Percentiles rank a stretch among this genome's conserved stretches.
phyloP scores from a whole-genome alignment of 176 grass and related monocot species.

The Pontederia crassipes region DNA sequence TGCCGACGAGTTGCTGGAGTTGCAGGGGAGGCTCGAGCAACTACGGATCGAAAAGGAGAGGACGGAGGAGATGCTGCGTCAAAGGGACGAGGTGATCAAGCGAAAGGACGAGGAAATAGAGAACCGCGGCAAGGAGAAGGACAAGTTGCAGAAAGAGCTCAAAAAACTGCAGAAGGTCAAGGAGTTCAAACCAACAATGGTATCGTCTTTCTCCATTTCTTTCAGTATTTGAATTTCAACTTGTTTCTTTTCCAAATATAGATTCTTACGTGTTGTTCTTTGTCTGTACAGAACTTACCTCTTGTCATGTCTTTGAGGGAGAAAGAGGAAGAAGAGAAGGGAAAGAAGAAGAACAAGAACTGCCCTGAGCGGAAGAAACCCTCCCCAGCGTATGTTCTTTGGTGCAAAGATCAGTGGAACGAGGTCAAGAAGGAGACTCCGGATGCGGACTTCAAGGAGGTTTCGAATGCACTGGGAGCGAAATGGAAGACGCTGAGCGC shows the following conservation, averaged over 20 bases:
- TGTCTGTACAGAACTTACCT: slow-evolving; percentile 44
- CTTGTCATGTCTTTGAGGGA: slow-evolving; percentile 44
- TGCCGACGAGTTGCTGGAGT: slow-evolving; percentile 39
- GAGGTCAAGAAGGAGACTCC: slow-evolving; percentile 61
- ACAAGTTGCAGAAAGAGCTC: slow-evolving; percentile 49
- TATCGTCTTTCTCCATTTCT: not conserved
- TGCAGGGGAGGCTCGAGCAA: slow-evolving; percentile 57
- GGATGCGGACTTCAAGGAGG: slow-evolving; percentile 70
- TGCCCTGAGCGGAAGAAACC: slow-evolving; percentile 50
- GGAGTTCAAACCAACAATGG: slow-evolving; percentile 95
- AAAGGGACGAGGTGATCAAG: slow-evolving; percentile 56
- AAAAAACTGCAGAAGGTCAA: slow-evolving; percentile 74
- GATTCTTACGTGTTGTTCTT: not conserved
- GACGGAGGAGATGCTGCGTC: slow-evolving; percentile 57
- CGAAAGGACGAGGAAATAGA: slow-evolving; percentile 72
- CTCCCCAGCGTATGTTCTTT: slow-evolving; percentile 50
- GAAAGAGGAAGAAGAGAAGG: slow-evolving; percentile 41
- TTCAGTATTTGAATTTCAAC: not conserved
- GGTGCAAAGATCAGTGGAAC: slow-evolving; percentile 81
- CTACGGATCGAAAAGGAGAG: slow-evolving; percentile 75
- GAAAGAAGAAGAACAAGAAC: slow-evolving; percentile 54
- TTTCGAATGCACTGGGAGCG: slow-evolving; percentile 41
- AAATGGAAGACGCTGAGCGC: slow-evolving; percentile 63
- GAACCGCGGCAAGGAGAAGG: slow-evolving; percentile 43
- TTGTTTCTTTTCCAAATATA: not conserved